Base-by-base conservation (phyloP, 768 basidiomycete genomes). In the Calocybe gangraenosa region DNA sequence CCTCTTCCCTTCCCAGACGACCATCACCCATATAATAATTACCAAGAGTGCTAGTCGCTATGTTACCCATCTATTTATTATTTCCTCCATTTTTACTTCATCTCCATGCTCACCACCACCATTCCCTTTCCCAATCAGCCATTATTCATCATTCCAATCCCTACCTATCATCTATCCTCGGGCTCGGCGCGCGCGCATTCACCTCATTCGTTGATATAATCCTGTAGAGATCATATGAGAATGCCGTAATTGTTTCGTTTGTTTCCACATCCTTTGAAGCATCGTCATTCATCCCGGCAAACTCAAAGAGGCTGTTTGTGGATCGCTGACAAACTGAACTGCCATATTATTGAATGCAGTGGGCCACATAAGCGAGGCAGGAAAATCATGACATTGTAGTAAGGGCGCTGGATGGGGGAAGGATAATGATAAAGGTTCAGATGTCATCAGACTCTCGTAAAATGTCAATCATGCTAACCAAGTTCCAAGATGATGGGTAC, bases 261-360 rank as follows among this genome's bases (percentile, higher is more conserved):
- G 49, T 25, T 19, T 19, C 21, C 6, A 14, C 7, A 35, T 14
- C 14, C 7, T 35, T 6, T n/a, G 6, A n/a, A 28, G 11, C 6
- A 11, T 5, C 25, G 25, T 28, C 17, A 35, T 35, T 7, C 34
- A n/a, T 44, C 43, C 43, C 33, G 46, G 40, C 23, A 51, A 44
- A 15, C 18, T 31, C 36, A 50, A 45, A 38, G 13, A 15, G 41
- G 39, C 48, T 47, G 37, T 33, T 21, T 46, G 7, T 7, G 42
- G 17, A 49, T 36, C 34, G 4, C 37, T 55, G 42, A 71, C 60
- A 55, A 66, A 79, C 61, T 87, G 85, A 1, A 82, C 65, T 11
- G 82, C 70, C 23, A 74, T 76, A 59, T 75, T 83, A 57, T 79
- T 85, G 68, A 88, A 88, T 14, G 84, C 84, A 15, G 76, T 74